Evolutionary conservation across 1,139 yeast genomes (phyloP).

Genomic region (Candida glucosophila): DNA sequence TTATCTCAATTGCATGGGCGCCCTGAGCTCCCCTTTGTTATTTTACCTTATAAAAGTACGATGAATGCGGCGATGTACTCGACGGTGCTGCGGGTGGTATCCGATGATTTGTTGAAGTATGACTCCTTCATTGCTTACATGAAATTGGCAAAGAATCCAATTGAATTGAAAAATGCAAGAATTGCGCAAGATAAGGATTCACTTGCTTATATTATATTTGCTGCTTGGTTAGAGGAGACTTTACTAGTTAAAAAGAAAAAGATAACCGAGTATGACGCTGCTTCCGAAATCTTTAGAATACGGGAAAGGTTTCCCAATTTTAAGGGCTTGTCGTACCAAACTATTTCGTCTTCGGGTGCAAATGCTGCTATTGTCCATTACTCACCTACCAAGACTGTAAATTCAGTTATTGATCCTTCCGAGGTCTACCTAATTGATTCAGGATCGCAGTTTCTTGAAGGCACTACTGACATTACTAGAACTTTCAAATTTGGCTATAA

Average conservation of each 20-base stretch:
- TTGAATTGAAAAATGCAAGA: conserved; percentile 30
- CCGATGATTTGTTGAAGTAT: too few species aligned
- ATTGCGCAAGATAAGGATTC: conserved; percentile 39
- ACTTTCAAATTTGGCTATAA: conserved; percentile 35
- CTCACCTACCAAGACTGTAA: conserved; percentile 38
- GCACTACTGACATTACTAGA: conserved; percentile 41
- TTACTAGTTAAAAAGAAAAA: conserved; percentile 16
- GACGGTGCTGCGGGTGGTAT: conserved; percentile 14
- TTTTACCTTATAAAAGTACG: conserved; percentile 23
- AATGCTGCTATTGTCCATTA: conserved; percentile 51
- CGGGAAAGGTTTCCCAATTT: conserved; percentile 36
- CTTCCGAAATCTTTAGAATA: conserved; percentile 32
- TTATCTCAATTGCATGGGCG: conserved; percentile 15
- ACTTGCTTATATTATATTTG: conserved; percentile 29
- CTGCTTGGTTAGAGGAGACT: conserved; percentile 35
- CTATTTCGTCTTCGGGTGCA: conserved; percentile 47
- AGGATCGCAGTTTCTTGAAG: conserved; percentile 50
- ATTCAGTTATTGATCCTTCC: conserved; percentile 31
- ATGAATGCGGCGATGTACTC: conserved; percentile 30
- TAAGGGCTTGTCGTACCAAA: conserved; percentile 44
- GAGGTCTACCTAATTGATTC: conserved; percentile 41
- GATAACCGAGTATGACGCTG: conserved; percentile 35
- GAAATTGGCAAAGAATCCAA: conserved; percentile 29
- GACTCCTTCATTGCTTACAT: conserved; percentile 27
- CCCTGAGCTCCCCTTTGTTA: conserved; percentile 9